phyloP scores from a whole-genome alignment of 169 alveolate species.

The Eimeria acervulina region DNA sequence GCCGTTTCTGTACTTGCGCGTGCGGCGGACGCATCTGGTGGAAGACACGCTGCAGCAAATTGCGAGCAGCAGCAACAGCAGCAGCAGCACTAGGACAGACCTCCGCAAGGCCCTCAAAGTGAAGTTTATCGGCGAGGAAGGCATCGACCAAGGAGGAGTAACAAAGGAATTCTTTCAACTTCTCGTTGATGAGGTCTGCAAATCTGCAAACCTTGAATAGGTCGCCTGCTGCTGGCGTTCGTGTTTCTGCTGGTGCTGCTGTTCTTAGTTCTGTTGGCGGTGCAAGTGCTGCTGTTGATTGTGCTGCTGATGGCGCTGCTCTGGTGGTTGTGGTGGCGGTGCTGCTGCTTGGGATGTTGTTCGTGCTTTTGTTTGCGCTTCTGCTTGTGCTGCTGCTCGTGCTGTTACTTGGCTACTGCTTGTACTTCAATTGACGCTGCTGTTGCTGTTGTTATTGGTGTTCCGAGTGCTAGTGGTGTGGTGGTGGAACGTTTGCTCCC shows the following conservation, averaged over 20 bases:
- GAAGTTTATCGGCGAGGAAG: slow-evolving; percentile 94
- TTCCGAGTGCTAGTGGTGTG: too few relatives aligned
- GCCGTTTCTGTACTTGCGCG: slow-evolving; percentile 84
- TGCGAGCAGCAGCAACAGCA: slow-evolving; percentile 14
- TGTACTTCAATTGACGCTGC: too few relatives aligned
- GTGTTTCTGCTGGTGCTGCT: not conserved
- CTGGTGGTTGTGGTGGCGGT: too few relatives aligned
- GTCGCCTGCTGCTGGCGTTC: not conserved
- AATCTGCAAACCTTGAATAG: not conserved
- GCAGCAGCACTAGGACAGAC: slow-evolving; percentile 51
- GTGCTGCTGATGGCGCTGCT: too few relatives aligned
- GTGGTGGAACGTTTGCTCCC: too few relatives aligned
- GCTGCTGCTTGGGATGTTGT: not conserved
- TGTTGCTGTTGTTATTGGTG: too few relatives aligned
- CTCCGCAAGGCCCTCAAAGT: slow-evolving; percentile 88
- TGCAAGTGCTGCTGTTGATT: not conserved
- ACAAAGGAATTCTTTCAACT: slow-evolving; percentile 94
- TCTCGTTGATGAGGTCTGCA: slow-evolving; percentile 88
- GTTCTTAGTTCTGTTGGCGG: not conserved
- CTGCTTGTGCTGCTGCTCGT: not conserved
- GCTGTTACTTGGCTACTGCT: too few relatives aligned
- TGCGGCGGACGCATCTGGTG: slow-evolving; percentile 83
- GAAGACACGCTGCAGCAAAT: slow-evolving; percentile 83
- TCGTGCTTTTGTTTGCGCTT: not conserved
- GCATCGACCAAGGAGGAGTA: slow-evolving; percentile 97